Base-by-base conservation (phyloP, 495 filamentous ascomycete genomes). In the Hyaloscypha bicolor region DNA sequence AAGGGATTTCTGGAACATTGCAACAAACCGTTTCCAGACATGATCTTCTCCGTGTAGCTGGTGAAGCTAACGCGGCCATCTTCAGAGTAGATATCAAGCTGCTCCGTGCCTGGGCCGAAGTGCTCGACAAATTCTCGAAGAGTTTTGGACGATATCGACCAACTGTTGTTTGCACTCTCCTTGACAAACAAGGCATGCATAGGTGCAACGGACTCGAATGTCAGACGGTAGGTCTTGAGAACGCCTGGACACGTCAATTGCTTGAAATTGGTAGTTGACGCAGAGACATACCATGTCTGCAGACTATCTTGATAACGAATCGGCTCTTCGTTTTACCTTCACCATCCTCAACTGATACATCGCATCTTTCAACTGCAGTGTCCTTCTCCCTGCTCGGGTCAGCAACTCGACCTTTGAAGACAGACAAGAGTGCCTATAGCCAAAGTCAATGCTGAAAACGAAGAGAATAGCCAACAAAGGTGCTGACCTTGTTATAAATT, bases 11-110 rank as follows among this genome's bases (percentile, higher is more conserved):
- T 22, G 48, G 48, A 45, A 1, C 59, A 30, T 8, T 53, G 6
- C 9, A 21, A 62, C 78, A 32, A 77, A 92, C 92, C 91, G 81
- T 91, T 95, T 12, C 92, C 93, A 65, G 90, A 89, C 60, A 85
- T 85, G 45, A 94, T 85, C 76, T 95, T 97, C 71, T 97, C 95
- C 1, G 94, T 98, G 72, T 94, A 98, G 76, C 94, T 97, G 2
- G 93, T 97, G 71, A 99, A 96, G 56, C 91, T 88, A 0, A 82
- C 86, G 65, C 86, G 85, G 25, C 83, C 87, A 31, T 85, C 81
- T 55, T 96, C 90, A 9, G 88, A 87, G 74, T 90, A 91, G 62
- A 97, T 90, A 69, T 97, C 94, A 9, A 99, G 83, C 68, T 96
- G 91, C 75, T 99, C 95, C 19, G 96, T 94, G 31, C 90, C 93